Conservation (phyloP, 116 monocot species). For the Cymodocea nodosa region DNA sequence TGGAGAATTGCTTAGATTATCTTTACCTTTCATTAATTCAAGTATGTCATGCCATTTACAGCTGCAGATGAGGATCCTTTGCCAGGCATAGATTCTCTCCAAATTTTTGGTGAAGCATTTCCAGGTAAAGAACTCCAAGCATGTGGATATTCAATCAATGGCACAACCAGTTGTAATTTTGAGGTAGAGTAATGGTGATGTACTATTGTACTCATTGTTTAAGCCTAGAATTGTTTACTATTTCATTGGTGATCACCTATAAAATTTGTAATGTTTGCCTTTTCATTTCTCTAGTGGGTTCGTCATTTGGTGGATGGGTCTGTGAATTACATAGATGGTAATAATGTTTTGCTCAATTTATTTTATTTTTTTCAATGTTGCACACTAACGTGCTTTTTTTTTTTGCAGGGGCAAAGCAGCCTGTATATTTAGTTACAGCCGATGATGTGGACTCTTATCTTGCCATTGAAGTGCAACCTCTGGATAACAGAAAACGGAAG, state of each 20-base stretch:
- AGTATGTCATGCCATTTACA: conserved; percentile 10
- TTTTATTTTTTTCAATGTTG: background rate
- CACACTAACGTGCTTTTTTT: background rate
- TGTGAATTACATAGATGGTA: conserved; percentile 86
- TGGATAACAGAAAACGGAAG: conserved; percentile 89
- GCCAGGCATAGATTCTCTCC: conserved; percentile 80
- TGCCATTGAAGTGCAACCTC: conserved; percentile 94
- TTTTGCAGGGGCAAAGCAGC: conserved; percentile 85
- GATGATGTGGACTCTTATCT: conserved; percentile 91
- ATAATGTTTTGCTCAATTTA: conserved; percentile 9
- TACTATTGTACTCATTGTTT: background rate
- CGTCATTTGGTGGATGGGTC: conserved; percentile 91
- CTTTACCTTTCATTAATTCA: background rate
- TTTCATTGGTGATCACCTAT: background rate
- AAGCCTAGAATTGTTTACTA: background rate
- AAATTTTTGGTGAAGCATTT: conserved; percentile 88
- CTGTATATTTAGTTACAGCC: conserved; percentile 80
- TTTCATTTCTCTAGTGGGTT: conserved; percentile 55
- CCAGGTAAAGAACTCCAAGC: conserved; percentile 86
- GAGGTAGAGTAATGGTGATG: conserved; percentile 35
- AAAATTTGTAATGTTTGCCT: background rate
- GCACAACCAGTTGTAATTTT: conserved; percentile 95
- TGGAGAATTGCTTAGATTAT: background rate
- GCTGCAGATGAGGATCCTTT: conserved; percentile 90
- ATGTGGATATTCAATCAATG: conserved; percentile 78